Evolutionary conservation across 169 alveolate genomes (phyloP).

Genomic region (Sarcocystis neurona): DNA sequence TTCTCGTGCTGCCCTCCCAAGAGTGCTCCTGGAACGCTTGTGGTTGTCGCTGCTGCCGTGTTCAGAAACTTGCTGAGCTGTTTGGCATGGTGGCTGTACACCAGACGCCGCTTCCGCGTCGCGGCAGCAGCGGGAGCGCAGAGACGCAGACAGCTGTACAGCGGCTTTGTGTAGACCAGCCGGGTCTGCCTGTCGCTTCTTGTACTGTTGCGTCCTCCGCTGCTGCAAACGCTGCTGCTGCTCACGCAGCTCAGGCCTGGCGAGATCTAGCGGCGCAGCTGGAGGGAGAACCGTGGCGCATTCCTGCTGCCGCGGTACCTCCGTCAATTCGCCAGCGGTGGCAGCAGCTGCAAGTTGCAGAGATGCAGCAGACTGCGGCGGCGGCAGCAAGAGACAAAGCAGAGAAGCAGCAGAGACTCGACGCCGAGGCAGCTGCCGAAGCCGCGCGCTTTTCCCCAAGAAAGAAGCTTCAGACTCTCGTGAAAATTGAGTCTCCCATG

Average conservation of each 20-base stretch:
- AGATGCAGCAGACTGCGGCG: not conserved
- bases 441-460: too few relatives aligned
- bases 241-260: not conserved
- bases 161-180: not conserved
- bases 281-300: not conserved
- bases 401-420: not conserved
- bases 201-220: not conserved
- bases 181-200: not conserved
- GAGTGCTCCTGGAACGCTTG: too few relatives aligned
- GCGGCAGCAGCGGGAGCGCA: not conserved
- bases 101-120: too few relatives aligned
- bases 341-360: not conserved
- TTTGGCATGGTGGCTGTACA: slow-evolving; percentile 6
- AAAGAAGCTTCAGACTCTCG: not conserved
- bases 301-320: not conserved
- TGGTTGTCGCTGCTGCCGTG: not conserved
- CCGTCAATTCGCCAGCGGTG: slow-evolving; percentile 14
- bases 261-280: not conserved
- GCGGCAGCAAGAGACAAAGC: not conserved
- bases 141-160: not conserved
- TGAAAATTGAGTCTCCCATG: not conserved
- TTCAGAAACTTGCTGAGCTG: slow-evolving; percentile 12
- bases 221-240: not conserved
- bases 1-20: too few relatives aligned
- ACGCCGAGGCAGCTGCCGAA: not conserved